Base-by-base conservation (phyloP, 176 grass and related monocot genomes). In the Canna indica region DNA sequence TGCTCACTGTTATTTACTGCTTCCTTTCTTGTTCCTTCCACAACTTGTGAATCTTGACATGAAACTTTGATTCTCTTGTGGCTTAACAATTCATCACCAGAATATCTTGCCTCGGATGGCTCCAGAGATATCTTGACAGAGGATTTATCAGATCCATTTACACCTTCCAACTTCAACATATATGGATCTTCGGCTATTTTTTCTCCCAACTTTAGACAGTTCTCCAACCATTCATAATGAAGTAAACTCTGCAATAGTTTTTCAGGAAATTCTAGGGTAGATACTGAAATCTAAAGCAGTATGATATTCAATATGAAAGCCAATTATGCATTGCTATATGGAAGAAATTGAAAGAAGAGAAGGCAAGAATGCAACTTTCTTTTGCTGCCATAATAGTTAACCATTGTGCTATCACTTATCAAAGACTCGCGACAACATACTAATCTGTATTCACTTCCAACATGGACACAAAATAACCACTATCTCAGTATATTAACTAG, bases 131-230 rank as follows among this genome's bases (percentile, higher is more conserved):
- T 60, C 7, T 66, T 45, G 17, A 38, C 65, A 53, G 33, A 16
- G 16, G 4, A n/a, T 56, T 87, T 50, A 35, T 81, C 74, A 0
- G 59, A 77, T 35, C 76, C 78, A 69, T 81, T 77, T 32, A 78
- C 63, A 36, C 81, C 80, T 64, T 92, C 78, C 0, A 83, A 90
- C 10, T 79, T 81, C 61, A 97, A 78, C 6, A 58, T 1, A 72
- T 85, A 97, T 6, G 63, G 85, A 64, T 83, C 61, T 50, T 87
- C 86, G 0, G 86, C 68, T 48, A 90, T 48, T 78, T 73, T 91
- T 64, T 92, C 71, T 16, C 93, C 93, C 0, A 86, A 74, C 61
- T 83, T 85, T 48, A 97, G 80, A 79, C 88, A 90, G 59, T 87
- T 81, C 59, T 97, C 86, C 54, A 92, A 28, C 93, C 93, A 97